These are phyloP conservation scores for Verticillium nonalfalfae DNA, from an alignment of 2,329 filamentous ascomycete genomes.

Conservation along the genomic window DNA sequence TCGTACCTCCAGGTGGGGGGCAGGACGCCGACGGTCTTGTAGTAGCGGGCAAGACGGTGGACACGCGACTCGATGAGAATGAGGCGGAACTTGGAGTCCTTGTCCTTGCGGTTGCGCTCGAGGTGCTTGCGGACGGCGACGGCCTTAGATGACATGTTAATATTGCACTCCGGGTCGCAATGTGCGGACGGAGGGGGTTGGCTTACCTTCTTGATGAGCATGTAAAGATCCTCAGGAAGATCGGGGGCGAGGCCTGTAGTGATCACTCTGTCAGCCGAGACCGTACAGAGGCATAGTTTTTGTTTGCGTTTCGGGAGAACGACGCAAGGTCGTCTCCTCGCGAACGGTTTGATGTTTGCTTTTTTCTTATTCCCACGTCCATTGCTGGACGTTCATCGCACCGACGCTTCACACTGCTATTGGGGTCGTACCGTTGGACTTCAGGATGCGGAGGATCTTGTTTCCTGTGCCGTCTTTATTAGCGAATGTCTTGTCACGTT, in stretches of 20 bases:
- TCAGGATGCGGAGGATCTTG: constrained; percentile 99
- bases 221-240: constrained; percentile 99
- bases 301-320: constrained; percentile 7
- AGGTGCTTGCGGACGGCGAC: constrained; percentile 99
- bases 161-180: too few species aligned
- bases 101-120: constrained; percentile 99
- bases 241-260: constrained; percentile 92
- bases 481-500: constrained; percentile 19
- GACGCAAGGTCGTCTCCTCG: constrained; percentile 6
- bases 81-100: constrained; percentile 99
- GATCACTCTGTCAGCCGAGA: constrained; percentile 91
- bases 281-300: constrained; percentile 74
- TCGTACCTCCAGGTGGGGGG: constrained; percentile 99
- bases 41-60: constrained; percentile 98
- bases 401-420: constrained; percentile 14
- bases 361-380: background rate
- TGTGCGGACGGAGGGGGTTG: too few species aligned
- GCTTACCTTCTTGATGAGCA: constrained; percentile 98
- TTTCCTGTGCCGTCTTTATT: constrained; percentile 64
- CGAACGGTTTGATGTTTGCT: constrained; percentile 2
- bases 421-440: constrained; percentile 83
- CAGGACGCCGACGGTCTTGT: constrained; percentile 86
- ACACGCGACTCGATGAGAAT: constrained; percentile 99
- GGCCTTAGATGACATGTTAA: constrained; percentile 46
- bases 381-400: background rate